Evolutionary conservation across 179 eudicot species (phyloP).

Genomic region (Carnegiea gigantea): DNA sequence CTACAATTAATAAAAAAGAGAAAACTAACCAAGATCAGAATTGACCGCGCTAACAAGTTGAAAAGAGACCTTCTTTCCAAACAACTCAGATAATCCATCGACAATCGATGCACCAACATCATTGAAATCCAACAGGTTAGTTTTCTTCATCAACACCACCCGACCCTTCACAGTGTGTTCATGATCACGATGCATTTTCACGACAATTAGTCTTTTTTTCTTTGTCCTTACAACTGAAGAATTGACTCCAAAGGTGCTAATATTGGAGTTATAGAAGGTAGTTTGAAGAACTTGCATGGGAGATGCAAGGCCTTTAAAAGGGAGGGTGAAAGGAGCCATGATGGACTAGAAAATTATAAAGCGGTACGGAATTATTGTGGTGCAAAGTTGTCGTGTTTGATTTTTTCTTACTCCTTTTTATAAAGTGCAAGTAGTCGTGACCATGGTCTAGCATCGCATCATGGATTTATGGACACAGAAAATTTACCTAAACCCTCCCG

Average conservation of each 20-base stretch:
- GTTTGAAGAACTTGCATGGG: not conserved
- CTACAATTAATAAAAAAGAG: not conserved
- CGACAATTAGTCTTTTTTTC: not conserved
- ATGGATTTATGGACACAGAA: too few relatives aligned
- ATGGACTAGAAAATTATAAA: too few relatives aligned
- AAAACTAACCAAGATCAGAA: slow-evolving; percentile 36
- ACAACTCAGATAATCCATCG: slow-evolving; percentile 47
- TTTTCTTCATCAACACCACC: slow-evolving; percentile 54
- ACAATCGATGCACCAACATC: slow-evolving; percentile 36
- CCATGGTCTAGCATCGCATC: too few relatives aligned
- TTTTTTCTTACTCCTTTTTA: too few relatives aligned
- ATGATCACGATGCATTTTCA: not conserved
- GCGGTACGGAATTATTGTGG: too few relatives aligned
- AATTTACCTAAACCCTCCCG: too few relatives aligned
- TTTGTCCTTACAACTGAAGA: not conserved
- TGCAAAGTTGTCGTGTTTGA: too few relatives aligned
- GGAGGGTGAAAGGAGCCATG: too few relatives aligned
- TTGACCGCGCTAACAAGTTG: slow-evolving; percentile 49
- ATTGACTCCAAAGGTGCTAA: not conserved
- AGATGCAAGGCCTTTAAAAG: too few relatives aligned
- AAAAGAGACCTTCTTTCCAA: slow-evolving; percentile 39
- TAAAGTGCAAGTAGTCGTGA: too few relatives aligned
- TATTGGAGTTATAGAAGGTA: not conserved
- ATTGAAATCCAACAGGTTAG: slow-evolving; percentile 41
- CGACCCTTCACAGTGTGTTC: slow-evolving; percentile 25